Evolutionary conservation across 192 early-diverging fungal species (phyloP), one percentile per base, ranked within the genome.

Genomic region (Podila clonocystis): DNA sequence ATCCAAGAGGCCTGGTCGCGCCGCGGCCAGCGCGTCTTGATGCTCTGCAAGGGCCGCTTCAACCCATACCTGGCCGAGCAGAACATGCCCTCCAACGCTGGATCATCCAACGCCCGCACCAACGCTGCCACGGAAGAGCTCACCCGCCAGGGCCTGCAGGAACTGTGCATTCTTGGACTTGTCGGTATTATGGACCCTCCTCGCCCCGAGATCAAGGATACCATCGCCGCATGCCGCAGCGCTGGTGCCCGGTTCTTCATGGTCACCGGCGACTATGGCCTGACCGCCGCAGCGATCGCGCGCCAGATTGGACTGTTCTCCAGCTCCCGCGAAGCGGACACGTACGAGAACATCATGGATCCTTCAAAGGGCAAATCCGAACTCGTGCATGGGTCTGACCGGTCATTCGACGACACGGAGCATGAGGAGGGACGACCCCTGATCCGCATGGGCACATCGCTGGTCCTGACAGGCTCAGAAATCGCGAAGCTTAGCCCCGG

Each of bases 121-220:
- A 41, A 19, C 34, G 50, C 65, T 31, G 29, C 50, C 1, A 67
- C 79, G n/a, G 75, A 74, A 26, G 75, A 75, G 13, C 36, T 67
- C 50, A 73, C 63, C 29, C 58, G 82, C n/a, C 67, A 84, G 48
- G 72, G 75, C 50, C 80, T 75, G 22, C 70, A 83, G 29, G 86
- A 85, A 17, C 86, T 97, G 48, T 90, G 89, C 48, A 78, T 93
- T 31, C 79, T 96, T 20, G 96, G 93, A 1, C 74, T 97, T 5
- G 86, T 94, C 26, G 92, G 90, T 2, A 94, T 98, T 57, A 85
- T 90, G 65, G 96, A 97, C 67, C 97, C 95, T 45, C 95, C 94
- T 31, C 90, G 95, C 58, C 85, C 87, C 22, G 95, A 95, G 74
- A 91, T 92, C 58, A 84, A 83, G 24, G 75, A 86, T 36, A 86